Base-by-base conservation (phyloP, 176 grass and related monocot species). In the Themeda triandra region DNA sequence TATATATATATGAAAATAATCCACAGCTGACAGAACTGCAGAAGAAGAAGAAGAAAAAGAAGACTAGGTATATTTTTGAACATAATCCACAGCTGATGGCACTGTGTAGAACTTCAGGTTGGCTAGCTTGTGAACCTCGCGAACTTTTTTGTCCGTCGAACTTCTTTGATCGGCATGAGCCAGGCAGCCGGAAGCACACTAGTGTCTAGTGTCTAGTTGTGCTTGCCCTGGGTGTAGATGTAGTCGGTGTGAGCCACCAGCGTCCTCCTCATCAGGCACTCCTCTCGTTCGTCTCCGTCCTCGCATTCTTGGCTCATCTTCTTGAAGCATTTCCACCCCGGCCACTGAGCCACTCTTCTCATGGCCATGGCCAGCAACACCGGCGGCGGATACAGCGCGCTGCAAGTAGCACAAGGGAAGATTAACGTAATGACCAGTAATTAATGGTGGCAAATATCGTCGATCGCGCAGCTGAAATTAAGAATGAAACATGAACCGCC, bases 201-300 rank as follows among this genome's bases (percentile, higher is more conserved):
- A 35, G 6, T n/a, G n/a, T n/a, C n/a, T n/a, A n/a, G n/a, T 56
- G 10, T 13, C 62, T 92, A 92, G 83, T 92, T 86, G 74, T 92
- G 90, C 10, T 86, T 92, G 62, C 79, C 86, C 51, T 92, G 90
- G 68, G 90, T 92, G 83, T 92, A 92, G 74, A 92, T 92, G 86
- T 92, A 92, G 62, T 92, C 90, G 14, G 79, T 86, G 78, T 92
- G 90, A 80, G 86, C 90, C 33, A 82, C 74, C 44, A 92, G 69
- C 13, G 86, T 89, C 86, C 90, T 92, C 86, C 86, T 86, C 86
- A 76, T 86, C 21, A 92, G 63, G 45, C 90, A 86, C 79, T 92
- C 90, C 23, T 85, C 90, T 66, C 3, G 13, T 12, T 71, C 69
- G 8, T 63, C 83, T 28, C 31, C 39, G 25, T 40, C 49, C 27